Conservation (phyloP, 345 rosid genomes). For the Boechera stricta region DNA sequence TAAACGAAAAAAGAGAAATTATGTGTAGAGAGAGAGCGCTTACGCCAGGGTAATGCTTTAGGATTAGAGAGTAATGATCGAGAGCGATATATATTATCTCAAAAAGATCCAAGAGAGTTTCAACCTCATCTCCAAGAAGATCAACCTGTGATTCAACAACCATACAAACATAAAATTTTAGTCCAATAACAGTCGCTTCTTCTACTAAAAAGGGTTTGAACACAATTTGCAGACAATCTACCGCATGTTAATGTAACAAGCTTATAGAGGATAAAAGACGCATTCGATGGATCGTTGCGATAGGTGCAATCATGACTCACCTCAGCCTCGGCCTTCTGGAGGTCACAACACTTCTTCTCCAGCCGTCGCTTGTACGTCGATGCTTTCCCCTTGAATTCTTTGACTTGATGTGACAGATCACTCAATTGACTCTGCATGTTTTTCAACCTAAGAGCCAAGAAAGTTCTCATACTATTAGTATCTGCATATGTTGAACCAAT, state of each 20-base stretch:
- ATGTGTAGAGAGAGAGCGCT: slow-evolving; percentile 36
- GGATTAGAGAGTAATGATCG: slow-evolving; percentile 89
- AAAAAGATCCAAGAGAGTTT: slow-evolving; percentile 67
- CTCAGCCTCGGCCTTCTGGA: slow-evolving; percentile 91
- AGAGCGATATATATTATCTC: slow-evolving; percentile 92
- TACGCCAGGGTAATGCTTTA: slow-evolving; percentile 93
- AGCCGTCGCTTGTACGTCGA: slow-evolving; percentile 57
- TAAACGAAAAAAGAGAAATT: background rate
- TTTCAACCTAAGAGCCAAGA: slow-evolving; percentile 61
- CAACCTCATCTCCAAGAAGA: slow-evolving; percentile 92
- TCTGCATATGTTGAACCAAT: background rate
- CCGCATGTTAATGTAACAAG: background rate
- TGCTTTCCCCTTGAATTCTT: slow-evolving; percentile 50
- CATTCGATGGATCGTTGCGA: background rate
- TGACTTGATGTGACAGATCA: slow-evolving; percentile 53
- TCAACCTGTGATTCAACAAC: slow-evolving; percentile 73
- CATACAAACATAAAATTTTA: slow-evolving; percentile 13
- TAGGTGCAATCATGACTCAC: slow-evolving; percentile 47
- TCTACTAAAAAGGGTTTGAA: background rate
- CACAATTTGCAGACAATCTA: background rate
- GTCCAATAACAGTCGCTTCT: background rate
- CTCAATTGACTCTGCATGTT: slow-evolving; percentile 50
- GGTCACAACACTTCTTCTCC: slow-evolving; percentile 66
- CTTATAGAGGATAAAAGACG: slow-evolving; percentile 2
- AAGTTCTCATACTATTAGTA: slow-evolving; percentile 12